Conservation (phyloP, 2,329 filamentous ascomycete species). For the Dryadomyces quercivorus region DNA sequence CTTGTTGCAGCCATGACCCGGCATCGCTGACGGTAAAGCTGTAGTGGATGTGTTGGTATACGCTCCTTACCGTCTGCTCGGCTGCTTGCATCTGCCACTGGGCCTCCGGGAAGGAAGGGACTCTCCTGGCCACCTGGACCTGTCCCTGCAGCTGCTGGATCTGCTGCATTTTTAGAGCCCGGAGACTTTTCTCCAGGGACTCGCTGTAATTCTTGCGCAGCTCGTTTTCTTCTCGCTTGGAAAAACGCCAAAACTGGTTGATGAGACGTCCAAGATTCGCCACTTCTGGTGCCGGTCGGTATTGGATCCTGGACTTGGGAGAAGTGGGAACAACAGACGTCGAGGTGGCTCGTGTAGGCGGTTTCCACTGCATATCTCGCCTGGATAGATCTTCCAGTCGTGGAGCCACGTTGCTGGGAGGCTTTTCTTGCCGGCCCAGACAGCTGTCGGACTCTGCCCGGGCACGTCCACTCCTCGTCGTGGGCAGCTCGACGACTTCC, state of each 20-base stretch:
- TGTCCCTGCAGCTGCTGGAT: neutral
- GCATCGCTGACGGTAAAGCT: neutral
- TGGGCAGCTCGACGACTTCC: neutral
- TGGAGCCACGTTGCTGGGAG: neutral
- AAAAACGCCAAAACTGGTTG: neutral
- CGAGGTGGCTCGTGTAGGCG: neutral
- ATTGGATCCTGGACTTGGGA: too few species aligned
- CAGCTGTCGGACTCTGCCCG: neutral
- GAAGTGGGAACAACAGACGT: too few species aligned
- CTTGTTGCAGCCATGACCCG: conserved; percentile 26
- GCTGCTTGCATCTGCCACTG: neutral
- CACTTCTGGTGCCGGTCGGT: neutral
- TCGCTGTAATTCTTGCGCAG: neutral
- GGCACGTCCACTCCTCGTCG: neutral
- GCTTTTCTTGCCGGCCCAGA: neutral
- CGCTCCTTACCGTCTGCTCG: neutral
- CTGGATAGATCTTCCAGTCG: neutral
- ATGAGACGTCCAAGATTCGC: neutral
- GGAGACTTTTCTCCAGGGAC: neutral
- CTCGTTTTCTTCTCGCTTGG: neutral
- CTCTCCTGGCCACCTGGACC: neutral
- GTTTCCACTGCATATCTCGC: neutral
- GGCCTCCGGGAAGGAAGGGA: too few species aligned
- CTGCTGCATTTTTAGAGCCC: neutral
- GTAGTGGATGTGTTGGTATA: neutral